These are phyloP conservation scores for Strobilomyces confusus DNA, from an alignment of 768 basidiomycete genomes.

Conservation along the genomic window DNA sequence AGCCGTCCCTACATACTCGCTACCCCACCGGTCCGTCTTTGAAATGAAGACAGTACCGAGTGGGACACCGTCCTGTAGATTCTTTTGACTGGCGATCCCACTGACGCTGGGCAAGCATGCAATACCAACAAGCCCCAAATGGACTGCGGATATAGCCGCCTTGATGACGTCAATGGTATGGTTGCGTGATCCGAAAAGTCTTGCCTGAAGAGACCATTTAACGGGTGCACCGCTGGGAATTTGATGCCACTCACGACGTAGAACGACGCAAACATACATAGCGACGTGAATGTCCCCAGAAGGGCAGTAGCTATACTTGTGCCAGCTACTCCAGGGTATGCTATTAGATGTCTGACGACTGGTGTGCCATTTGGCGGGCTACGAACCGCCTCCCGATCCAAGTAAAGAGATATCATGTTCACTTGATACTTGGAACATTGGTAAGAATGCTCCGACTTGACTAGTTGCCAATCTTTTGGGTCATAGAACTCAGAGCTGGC, in stretches of 20 bases:
- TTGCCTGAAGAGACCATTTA: slow-evolving; percentile 45
- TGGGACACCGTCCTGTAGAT: slow-evolving; percentile 14
- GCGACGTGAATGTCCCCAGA: slow-evolving; percentile 41
- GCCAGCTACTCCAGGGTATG: slow-evolving; percentile 66
- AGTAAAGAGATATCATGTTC: slow-evolving; percentile 55
- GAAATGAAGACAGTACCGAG: slow-evolving; percentile 47
- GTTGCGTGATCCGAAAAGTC: slow-evolving; percentile 61
- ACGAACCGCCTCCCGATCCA: slow-evolving; percentile 45
- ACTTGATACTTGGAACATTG: slow-evolving; percentile 74
- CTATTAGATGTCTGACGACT: slow-evolving; percentile 48
- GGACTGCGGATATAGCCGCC: slow-evolving; percentile 62
- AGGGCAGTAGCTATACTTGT: slow-evolving; percentile 57
- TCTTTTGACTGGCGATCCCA: background rate
- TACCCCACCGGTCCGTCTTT: slow-evolving; percentile 54
- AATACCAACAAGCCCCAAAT: slow-evolving; percentile 61
- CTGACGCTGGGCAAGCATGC: slow-evolving; percentile 40
- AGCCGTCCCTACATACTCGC: slow-evolving; percentile 45
- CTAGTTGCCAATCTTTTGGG: slow-evolving; percentile 68
- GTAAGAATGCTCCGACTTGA: slow-evolving; percentile 59
- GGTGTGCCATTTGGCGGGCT: slow-evolving; percentile 15
- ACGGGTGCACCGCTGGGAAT: background rate
- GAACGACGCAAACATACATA: slow-evolving; percentile 51
- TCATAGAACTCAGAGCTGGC: slow-evolving; percentile 52
- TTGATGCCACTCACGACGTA: slow-evolving; percentile 52
- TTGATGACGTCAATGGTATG: slow-evolving; percentile 61